phyloP scores from a whole-genome alignment of 2,329 filamentous ascomycete species.

The Fusarium subtropicale region DNA sequence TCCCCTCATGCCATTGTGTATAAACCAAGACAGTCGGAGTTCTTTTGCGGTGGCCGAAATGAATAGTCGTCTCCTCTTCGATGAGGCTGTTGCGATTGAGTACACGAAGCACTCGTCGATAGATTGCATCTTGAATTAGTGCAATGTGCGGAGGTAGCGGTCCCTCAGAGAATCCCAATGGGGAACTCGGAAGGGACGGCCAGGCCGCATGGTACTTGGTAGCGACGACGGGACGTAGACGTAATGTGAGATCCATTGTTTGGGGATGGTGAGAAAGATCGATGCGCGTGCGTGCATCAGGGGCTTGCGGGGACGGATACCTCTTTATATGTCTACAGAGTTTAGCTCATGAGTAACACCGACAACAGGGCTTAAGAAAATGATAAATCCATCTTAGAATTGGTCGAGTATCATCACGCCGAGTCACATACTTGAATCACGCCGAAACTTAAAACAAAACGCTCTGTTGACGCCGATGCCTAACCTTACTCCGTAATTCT shows the following conservation, averaged over 20 bases:
- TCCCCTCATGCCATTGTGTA: not conserved
- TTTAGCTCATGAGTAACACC: not conserved
- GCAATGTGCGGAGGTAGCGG: not conserved
- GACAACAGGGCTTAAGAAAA: not conserved
- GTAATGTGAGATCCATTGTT: not conserved
- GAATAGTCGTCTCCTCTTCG: not conserved
- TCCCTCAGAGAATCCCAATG: not conserved
- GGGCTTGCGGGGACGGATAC: not conserved
- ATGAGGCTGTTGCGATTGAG: not conserved
- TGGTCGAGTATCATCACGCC: too few relatives aligned
- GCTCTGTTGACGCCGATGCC: slow-evolving; percentile 44
- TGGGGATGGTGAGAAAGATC: not conserved
- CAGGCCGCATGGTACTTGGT: not conserved
- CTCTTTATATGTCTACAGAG: not conserved
- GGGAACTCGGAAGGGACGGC: slow-evolving; percentile 5
- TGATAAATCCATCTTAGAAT: too few relatives aligned
- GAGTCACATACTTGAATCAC: not conserved
- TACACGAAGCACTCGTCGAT: not conserved
- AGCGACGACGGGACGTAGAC: not conserved
- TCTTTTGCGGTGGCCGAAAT: not conserved
- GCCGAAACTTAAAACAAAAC: slow-evolving; percentile 33
- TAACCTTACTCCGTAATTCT: slow-evolving; percentile 45
- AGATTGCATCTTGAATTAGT: not conserved
- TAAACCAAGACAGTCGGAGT: slow-evolving; percentile 1
- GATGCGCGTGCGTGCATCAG: not conserved